Base-by-base conservation (phyloP, 2,329 filamentous ascomycete genomes). In the Diplodia corticola region DNA sequence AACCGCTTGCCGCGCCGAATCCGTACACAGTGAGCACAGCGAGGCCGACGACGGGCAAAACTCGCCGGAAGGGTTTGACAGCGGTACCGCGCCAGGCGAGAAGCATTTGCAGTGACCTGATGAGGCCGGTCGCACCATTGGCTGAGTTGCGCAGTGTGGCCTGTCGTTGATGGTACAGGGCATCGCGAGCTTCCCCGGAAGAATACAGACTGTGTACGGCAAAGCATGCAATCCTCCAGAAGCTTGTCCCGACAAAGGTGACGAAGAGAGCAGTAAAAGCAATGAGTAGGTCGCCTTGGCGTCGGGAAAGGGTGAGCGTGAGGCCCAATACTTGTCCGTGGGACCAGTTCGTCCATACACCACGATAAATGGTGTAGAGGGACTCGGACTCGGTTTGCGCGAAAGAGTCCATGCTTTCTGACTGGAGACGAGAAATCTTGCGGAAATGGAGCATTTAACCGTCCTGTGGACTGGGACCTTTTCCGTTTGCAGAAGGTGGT, bases 131-230 rank as follows among this genome's bases (percentile, higher is more conserved):
- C 22, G 40, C n/a, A 28, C 69, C 71, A n/a, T 69, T 72, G 24
- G 73, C 69, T 2, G 70, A 71, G 57, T 77, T 78, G 9, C 75
- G 72, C 13, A 78, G 69, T 9, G 76, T 72, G 1, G 73, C 70
- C 68, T 78, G 76, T 44, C 71, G 70, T 49, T 75, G 75, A 54
- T 77, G 72, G 40, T 77, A 70, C 4, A 76, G 35, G 9, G 69
- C 74, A 63, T 77, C 76, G 54, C 71, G 69, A 10, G 71, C 59
- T 10, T 61, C 40, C 2, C 48, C 10, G 7, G 49, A 65, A 1
- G 73, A 70, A 6, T 70, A 68, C 15, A 61, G 49, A 44, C 72
- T 73, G 59, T 76, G 74, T 9, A 75, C 59, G 9, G 54, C 33
- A 53, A 76, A 77, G 26, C 70, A 72, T 26, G 71, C 48, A 5